Base-by-base conservation (phyloP, 192 early-diverging fungal genomes). In the Backusella parvicylindrica region DNA sequence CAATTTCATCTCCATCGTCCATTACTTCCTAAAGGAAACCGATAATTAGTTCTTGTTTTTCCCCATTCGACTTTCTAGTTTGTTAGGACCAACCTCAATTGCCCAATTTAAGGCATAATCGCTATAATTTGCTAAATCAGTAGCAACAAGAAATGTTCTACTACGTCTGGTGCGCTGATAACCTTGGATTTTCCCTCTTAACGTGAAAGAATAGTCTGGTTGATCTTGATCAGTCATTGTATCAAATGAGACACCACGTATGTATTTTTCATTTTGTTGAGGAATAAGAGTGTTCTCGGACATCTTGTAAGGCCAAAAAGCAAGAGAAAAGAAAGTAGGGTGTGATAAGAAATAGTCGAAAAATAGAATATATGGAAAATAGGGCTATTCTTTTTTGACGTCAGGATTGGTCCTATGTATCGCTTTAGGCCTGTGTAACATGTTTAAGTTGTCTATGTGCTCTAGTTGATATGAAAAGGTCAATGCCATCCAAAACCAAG, bases 1-100 rank as follows among this genome's bases (percentile, higher is more conserved):
- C 70, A 15, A 80, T 75, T 68, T 88, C 87, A 75, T 88, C 87
- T 30, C 87, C 85, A 76, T 86, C 82, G 41, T 86, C 87, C 66
- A 88, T 76, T 53, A 88, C 38, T 28, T 81, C 74, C 79, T 81
- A 76, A 26, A 68, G n/a, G 1, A 35, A 36, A 30, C 56, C 2
- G n/a, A n/a, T n/a, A 63, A 47, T 60, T 60, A 56, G 36, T 68
- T 37, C 35, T 68, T 7, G 23, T 28, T 72, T 49, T 35, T n/a
- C n/a, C n/a, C n/a, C n/a, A n/a, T 69, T 60, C 28, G 8, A 28
- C 26, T 26, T 28, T 60, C 21, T 60, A 12, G 26, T 28, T 28
- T 0, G 23, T 28, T 60, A 60, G 21, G 8, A 12, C 28, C 53
- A 60, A 83, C 81, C 31, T 83, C 84, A 70, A 82, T 84, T 3